Percentiles rank a stretch among this genome's conserved stretches.
Conservation (phyloP, 176 grass and related monocot species). For the Typha latifolia region DNA sequence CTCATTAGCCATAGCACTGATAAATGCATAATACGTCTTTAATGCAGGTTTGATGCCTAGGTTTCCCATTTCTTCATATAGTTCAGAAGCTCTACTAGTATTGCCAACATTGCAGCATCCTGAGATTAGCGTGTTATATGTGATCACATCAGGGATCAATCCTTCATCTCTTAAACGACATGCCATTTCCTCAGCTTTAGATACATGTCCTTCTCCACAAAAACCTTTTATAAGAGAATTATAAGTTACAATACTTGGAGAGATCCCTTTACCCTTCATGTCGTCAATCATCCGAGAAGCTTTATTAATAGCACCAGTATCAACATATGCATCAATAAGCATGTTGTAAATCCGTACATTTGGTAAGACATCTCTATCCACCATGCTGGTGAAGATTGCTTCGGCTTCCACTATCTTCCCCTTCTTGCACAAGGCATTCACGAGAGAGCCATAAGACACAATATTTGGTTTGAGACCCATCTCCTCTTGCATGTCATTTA, state of each 20-base stretch:
- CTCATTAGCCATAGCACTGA: constrained; percentile 30
- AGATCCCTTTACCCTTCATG: constrained; percentile 43
- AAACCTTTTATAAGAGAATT: constrained; percentile 58
- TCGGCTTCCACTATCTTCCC: constrained; percentile 45
- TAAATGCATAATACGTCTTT: constrained; percentile 33
- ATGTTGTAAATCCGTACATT: constrained; percentile 47
- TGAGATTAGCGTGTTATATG: constrained; percentile 52
- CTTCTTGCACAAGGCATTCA: constrained; percentile 63
- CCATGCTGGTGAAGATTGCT: constrained; percentile 53
- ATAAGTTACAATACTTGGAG: constrained; percentile 51
- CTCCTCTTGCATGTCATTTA: constrained; percentile 43
- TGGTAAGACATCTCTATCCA: constrained; percentile 43
- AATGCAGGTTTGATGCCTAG: constrained; percentile 32
- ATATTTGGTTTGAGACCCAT: constrained; percentile 31
- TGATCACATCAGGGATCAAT: constrained; percentile 37
- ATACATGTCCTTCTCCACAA: constrained; percentile 27
- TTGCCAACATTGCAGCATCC: constrained; percentile 38
- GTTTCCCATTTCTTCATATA: constrained; percentile 39
- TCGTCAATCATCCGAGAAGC: constrained; percentile 28
- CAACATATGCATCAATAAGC: constrained; percentile 46
- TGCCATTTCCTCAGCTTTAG: constrained; percentile 41
- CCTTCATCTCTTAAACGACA: constrained; percentile 30
- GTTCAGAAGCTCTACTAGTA: constrained; percentile 38
- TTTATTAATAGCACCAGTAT: constrained; percentile 23
- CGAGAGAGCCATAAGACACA: constrained; percentile 53